Evolutionary conservation across 768 basidiomycete genomes (phyloP).

Genomic region (Trametes gibbosa): DNA sequence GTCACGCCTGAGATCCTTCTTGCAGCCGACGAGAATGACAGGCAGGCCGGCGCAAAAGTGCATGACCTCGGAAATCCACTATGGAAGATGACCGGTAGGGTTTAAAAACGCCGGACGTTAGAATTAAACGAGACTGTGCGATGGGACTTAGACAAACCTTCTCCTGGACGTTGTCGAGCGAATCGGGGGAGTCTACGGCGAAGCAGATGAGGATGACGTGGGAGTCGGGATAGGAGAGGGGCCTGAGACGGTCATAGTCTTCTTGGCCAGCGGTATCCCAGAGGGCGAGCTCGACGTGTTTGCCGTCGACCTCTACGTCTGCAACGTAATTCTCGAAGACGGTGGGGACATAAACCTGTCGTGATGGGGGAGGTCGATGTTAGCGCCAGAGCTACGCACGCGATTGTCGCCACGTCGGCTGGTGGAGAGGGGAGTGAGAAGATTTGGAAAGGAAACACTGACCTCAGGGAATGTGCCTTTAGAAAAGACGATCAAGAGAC

Average conservation of each 20-base stretch:
- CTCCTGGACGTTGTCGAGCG: conserved; percentile 99
- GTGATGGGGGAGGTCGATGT: not conserved
- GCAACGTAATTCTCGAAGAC: conserved; percentile 99
- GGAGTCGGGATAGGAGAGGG: conserved; percentile 98
- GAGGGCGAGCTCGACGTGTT: conserved; percentile 95
- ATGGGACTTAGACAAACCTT: conserved; percentile 60
- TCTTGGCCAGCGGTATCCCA: conserved; percentile 99
- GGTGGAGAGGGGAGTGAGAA: not conserved
- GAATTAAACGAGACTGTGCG: not conserved
- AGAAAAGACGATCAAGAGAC: conserved; percentile 93
- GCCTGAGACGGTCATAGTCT: conserved; percentile 97
- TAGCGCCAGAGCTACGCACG: conserved; percentile 13
- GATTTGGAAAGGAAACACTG: conserved; percentile 25
- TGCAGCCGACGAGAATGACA: conserved; percentile 97
- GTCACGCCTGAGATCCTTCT: conserved; percentile 97
- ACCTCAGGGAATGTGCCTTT: conserved; percentile 97
- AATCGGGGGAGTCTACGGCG: conserved; percentile 96
- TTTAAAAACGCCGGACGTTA: not conserved
- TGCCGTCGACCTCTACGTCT: conserved; percentile 97
- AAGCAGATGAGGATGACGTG: conserved; percentile 99
- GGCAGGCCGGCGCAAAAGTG: conserved; percentile 95
- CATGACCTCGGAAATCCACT: conserved; percentile 99
- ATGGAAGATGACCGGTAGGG: conserved; percentile 1
- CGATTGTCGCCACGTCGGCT: conserved; percentile 16
- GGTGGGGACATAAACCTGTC: conserved; percentile 96